phyloP scores from a whole-genome alignment of 2,329 filamentous ascomycete genomes.

The Penicillium sp. region DNA sequence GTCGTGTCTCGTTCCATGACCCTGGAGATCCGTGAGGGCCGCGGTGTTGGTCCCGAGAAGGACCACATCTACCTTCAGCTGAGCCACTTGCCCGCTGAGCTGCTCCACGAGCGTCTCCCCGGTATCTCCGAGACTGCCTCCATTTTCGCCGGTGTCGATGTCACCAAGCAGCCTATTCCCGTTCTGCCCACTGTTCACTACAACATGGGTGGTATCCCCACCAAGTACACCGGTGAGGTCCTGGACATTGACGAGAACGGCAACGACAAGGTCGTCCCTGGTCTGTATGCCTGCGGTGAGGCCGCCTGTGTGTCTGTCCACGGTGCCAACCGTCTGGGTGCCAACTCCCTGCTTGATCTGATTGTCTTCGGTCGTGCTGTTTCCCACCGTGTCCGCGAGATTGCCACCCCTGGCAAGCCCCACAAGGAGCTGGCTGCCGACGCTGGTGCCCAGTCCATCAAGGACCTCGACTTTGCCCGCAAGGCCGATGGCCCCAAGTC shows the following conservation, averaged over 20 bases:
- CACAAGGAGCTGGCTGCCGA: constrained; percentile 77
- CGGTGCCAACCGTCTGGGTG: constrained; percentile 94
- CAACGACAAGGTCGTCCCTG: constrained; percentile 87
- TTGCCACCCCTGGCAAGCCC: constrained; percentile 75
- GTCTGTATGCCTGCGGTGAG: constrained; percentile 94
- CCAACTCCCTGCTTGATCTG: constrained; percentile 95
- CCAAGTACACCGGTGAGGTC: constrained; percentile 94
- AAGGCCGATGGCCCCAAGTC: constrained; percentile 78
- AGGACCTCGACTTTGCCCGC: constrained; percentile 77
- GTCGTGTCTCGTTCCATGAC: constrained; percentile 98
- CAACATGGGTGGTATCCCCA: constrained; percentile 99
- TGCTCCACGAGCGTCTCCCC: constrained; percentile 91
- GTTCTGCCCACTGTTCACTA: constrained; percentile 97
- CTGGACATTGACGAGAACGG: constrained; percentile 79
- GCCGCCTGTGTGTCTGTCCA: constrained; percentile 97
- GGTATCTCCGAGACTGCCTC: constrained; percentile 98
- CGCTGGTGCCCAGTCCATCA: constrained; percentile 81
- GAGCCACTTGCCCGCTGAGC: constrained; percentile 84
- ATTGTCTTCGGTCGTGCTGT: constrained; percentile 97
- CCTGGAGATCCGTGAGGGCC: constrained; percentile 93
- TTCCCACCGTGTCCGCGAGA: constrained; percentile 93
- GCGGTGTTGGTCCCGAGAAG: constrained; percentile 93
- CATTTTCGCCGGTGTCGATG: constrained; percentile 95
- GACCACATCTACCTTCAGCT: constrained; percentile 98
- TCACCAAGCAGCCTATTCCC: constrained; percentile 93